Base-by-base conservation (phyloP, 805 yeast genomes). In the Barnettozyma siamensis region DNA sequence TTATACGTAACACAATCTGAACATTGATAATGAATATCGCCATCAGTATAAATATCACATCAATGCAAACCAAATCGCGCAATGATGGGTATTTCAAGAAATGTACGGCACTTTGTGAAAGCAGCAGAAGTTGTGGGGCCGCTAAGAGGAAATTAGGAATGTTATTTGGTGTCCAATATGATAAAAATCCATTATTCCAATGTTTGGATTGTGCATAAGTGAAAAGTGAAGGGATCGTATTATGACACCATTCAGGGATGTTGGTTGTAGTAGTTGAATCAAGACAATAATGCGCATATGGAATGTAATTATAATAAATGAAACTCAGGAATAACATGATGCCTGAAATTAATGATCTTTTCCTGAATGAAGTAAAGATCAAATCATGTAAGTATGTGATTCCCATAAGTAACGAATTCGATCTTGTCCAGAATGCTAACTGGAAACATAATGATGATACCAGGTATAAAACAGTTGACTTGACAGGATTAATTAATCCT, bases 131-230 rank as follows among this genome's bases (percentile, higher is more conserved):
- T 15, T 80, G 76, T 2, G 98, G 98, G 1, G 75, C 42, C 0
- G 85, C 91, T 52, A 93, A 67, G 9, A 80, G 23, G 57, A 93
- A 91, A 60, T 89, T 85, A 10, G 96, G 96, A 7, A 86, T 60
- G 53, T 93, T 91, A 54, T 78, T 78, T 0, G 69, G 44, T 0
- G 93, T 83, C 91, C 96, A 93, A 62, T 93, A 93, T 31, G 63
- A 67, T 42, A 93, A 60, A 39, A 89, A 76, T 0, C 99, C 98
- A 33, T 69, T 73, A 50, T 79, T 75, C 99, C 99, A 93, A 59
- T 91, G 88, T 48, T 78, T 70, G 2, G 63, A 44, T 61, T 93
- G 99, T 7, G 94, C 84, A 58, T 71, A 86, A 3, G 75, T 59
- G 51, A 80, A 80, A 12, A 91, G 66, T 18, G 82, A 73, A 7